phyloP scores from a whole-genome alignment of 352 stramenopile species.

The Pythium apleroticum region DNA sequence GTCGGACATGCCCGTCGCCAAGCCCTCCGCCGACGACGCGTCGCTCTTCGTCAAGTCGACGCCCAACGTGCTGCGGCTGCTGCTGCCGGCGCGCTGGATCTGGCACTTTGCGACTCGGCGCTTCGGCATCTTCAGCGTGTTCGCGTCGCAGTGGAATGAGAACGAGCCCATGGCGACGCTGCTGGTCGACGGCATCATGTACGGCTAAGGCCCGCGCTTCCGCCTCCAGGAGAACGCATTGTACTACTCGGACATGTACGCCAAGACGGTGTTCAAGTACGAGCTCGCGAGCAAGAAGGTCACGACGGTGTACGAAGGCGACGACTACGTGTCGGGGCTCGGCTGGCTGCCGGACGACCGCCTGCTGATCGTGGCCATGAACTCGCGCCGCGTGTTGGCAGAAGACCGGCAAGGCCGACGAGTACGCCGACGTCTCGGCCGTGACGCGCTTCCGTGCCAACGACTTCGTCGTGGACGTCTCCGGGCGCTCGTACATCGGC shows the following conservation, averaged over 20 bases:
- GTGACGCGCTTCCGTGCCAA: constrained; percentile 56
- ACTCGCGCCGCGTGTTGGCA: constrained; percentile 45
- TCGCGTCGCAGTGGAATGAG: constrained; percentile 21
- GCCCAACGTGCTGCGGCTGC: constrained; percentile 21
- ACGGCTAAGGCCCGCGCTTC: constrained; percentile 63
- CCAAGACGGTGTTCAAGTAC: constrained; percentile 57
- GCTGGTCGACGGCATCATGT: constrained; percentile 44
- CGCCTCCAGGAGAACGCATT: constrained; percentile 45
- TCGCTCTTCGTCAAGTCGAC: constrained; percentile 26
- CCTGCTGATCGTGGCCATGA: constrained; percentile 59
- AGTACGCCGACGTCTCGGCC: constrained; percentile 52
- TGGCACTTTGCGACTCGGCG: constrained; percentile 36
- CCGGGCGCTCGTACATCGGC: constrained; percentile 49
- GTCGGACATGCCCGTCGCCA: neutral
- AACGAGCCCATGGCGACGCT: constrained; percentile 36
- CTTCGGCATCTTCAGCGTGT: constrained; percentile 17
- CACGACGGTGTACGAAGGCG: constrained; percentile 44
- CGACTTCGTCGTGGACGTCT: constrained; percentile 57
- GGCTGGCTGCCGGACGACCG: constrained; percentile 64
- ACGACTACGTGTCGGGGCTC: constrained; percentile 56
- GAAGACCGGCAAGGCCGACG: constrained; percentile 25
- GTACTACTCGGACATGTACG: constrained; percentile 72
- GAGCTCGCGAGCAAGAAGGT: constrained; percentile 38
- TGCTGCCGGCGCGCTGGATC: constrained; percentile 32
- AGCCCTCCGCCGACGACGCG: neutral